Conservation (phyloP, 306 rosid species). For the Hippophae gyantsensis region DNA sequence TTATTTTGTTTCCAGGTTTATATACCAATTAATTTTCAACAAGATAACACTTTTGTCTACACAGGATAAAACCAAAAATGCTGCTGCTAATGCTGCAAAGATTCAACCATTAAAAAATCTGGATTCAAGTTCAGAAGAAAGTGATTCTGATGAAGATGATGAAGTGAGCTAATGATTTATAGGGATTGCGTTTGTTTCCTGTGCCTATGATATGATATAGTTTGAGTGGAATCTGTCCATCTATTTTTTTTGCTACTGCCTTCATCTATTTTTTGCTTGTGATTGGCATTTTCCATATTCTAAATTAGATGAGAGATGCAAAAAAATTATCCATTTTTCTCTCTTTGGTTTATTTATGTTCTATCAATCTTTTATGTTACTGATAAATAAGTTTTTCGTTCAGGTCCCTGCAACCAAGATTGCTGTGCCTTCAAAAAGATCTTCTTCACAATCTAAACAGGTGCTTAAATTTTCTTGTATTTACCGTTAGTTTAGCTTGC, state of each 20-base stretch:
- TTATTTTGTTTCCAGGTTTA: background rate
- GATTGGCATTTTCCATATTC: no score
- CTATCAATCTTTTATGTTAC: background rate
- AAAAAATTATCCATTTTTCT: background rate
- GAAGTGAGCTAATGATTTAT: background rate
- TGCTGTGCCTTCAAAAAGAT: background rate
- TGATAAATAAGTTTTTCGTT: no score
- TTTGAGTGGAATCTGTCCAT: no score
- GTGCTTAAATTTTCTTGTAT: background rate
- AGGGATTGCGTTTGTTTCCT: background rate
- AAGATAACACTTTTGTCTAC: background rate
- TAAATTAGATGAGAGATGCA: background rate
- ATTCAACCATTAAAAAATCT: slow-evolving; percentile 17
- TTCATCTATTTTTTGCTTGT: no score
- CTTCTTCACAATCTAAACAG: background rate
- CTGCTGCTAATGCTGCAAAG: slow-evolving; percentile 15
- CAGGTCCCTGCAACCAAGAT: background rate
- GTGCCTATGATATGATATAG: no score
- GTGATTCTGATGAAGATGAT: slow-evolving; percentile 19
- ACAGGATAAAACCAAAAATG: slow-evolving; percentile 17
- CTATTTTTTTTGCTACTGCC: no score
- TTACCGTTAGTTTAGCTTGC: background rate
- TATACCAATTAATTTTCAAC: background rate
- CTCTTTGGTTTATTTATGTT: background rate
- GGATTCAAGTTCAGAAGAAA: slow-evolving; percentile 24